These are phyloP conservation scores for Calonectria henricotiae DNA, from an alignment of 2,329 filamentous ascomycete species.

Conservation along the genomic window DNA sequence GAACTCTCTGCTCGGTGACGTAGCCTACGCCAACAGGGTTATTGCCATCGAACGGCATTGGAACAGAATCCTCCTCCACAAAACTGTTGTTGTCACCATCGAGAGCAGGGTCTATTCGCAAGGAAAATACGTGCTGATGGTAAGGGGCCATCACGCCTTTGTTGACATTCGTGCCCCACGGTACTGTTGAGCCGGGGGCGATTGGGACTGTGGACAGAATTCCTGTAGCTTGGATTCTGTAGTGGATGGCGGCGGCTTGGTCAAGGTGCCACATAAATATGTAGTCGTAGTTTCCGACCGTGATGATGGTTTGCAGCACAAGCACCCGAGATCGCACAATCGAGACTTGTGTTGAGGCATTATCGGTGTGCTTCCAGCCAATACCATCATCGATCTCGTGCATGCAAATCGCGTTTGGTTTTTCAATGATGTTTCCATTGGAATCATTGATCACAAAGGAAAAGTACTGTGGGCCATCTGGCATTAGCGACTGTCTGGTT, in stretches of 20 bases:
- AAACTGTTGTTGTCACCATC: conserved; percentile 40
- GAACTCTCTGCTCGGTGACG: conserved; percentile 27
- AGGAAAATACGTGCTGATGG: conserved; percentile 39
- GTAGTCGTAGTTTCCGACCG: conserved; percentile 83
- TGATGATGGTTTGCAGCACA: conserved; percentile 79
- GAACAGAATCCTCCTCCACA: conserved; percentile 32
- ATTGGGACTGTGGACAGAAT: conserved; percentile 38
- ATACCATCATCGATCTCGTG: conserved; percentile 82
- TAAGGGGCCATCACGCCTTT: conserved; percentile 37
- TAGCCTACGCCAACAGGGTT: conserved; percentile 33
- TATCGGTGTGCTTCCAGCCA: conserved; percentile 82
- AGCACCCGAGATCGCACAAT: conserved; percentile 75
- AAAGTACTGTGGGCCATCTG: conserved; percentile 66
- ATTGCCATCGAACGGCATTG: conserved; percentile 29
- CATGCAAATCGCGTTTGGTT: conserved; percentile 76
- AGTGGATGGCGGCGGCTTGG: conserved; percentile 34
- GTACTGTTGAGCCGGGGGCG: conserved; percentile 15
- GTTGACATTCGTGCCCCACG: conserved; percentile 36
- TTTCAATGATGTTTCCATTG: conserved; percentile 68
- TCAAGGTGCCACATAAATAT: conserved; percentile 39
- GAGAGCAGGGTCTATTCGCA: conserved; percentile 38
- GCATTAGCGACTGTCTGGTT: background rate
- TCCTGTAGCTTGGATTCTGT: conserved; percentile 38
- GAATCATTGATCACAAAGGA: conserved; percentile 70
- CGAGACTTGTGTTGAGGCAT: conserved; percentile 73